phyloP scores from a whole-genome alignment of 495 filamentous ascomycete genomes.

The Aspergillus affinis region DNA sequence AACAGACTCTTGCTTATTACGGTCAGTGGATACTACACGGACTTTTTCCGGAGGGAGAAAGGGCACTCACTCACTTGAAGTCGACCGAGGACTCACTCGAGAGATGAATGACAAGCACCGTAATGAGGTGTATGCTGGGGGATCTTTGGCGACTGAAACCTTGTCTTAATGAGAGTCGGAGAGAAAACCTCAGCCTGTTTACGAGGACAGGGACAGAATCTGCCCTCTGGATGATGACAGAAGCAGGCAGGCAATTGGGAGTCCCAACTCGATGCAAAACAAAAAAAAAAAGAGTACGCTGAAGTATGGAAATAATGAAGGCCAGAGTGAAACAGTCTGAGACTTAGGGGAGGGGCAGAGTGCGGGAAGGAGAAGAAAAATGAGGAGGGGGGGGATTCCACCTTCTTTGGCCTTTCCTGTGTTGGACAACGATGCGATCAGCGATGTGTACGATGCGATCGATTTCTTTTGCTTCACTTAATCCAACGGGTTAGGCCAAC shows the following conservation, averaged over 20 bases:
- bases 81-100: background rate
- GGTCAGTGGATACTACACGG: background rate
- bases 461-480: too few species aligned
- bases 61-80: background rate
- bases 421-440: background rate
- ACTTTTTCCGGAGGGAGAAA: background rate
- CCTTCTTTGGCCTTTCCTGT: background rate
- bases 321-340: background rate
- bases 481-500: background rate
- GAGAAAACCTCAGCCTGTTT: background rate
- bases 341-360: background rate
- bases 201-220: background rate
- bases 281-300: background rate
- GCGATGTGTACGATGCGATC: background rate
- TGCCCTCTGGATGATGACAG: too few species aligned
- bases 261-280: background rate
- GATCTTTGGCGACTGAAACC: background rate
- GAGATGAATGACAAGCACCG: background rate
- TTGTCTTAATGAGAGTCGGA: background rate
- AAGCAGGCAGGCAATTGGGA: background rate
- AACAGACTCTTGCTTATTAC: background rate
- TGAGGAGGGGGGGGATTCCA: background rate
- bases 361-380: background rate
- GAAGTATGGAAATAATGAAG: background rate
- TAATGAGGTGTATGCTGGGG: background rate